Evolutionary conservation across 2,329 filamentous ascomycete genomes (phyloP).

Genomic region (Davidsoniella virescens): DNA sequence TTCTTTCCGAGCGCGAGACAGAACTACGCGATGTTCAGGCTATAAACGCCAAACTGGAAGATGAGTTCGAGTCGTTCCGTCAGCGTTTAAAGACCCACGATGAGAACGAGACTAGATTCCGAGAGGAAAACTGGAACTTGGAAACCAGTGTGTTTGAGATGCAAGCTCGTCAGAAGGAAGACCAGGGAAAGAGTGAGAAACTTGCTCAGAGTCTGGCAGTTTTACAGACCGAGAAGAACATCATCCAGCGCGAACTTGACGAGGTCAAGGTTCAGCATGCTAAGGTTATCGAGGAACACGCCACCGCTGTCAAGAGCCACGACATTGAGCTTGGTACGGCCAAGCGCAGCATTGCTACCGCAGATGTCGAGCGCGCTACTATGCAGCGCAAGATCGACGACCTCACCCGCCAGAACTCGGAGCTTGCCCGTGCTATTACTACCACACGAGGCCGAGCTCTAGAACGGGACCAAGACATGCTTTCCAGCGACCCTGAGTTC

Average conservation of each 20-base stretch:
- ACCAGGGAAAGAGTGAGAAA: slow-evolving; percentile 68
- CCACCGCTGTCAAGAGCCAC: slow-evolving; percentile 60
- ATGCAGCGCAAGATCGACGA: slow-evolving; percentile 81
- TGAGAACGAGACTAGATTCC: slow-evolving; percentile 89
- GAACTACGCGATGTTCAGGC: slow-evolving; percentile 47
- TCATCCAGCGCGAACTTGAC: slow-evolving; percentile 72
- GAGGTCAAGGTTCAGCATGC: slow-evolving; percentile 69
- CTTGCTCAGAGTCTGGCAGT: slow-evolving; percentile 56
- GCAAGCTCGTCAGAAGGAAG: slow-evolving; percentile 54
- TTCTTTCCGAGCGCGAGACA: slow-evolving; percentile 78
- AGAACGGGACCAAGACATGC: slow-evolving; percentile 45
- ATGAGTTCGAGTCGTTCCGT: slow-evolving; percentile 62
- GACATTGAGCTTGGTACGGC: slow-evolving; percentile 77
- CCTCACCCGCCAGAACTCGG: slow-evolving; percentile 73
- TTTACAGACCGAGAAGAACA: slow-evolving; percentile 57
- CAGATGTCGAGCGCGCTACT: slow-evolving; percentile 60
- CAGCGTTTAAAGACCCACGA: slow-evolving; percentile 71
- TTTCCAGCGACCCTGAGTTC: slow-evolving; percentile 44
- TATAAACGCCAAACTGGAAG: slow-evolving; percentile 64
- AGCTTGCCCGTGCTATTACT: slow-evolving; percentile 71
- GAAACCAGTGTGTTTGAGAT: slow-evolving; percentile 85
- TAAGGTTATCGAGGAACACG: slow-evolving; percentile 68
- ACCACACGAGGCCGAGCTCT: slow-evolving; percentile 50
- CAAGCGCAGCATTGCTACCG: slow-evolving; percentile 61
- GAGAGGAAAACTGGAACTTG: slow-evolving; percentile 96